These are phyloP conservation scores for Cronartium ribicola DNA, from an alignment of 1,284 basidiomycete species.

Conservation along the genomic window DNA sequence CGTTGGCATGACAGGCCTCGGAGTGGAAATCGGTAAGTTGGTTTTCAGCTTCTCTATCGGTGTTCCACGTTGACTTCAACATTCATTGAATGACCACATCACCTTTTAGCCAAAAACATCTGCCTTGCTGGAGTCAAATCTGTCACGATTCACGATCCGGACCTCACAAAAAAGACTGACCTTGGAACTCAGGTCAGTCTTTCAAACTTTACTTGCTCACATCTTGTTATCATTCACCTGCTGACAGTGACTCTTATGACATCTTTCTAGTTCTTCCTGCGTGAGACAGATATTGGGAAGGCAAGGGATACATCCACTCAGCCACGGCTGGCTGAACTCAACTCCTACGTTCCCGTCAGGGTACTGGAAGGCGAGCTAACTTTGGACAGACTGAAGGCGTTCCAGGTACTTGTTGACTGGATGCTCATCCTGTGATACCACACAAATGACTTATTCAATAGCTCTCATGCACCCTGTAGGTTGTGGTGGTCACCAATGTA, in stretches of 20 bases:
- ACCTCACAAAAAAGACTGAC: constrained; percentile 78
- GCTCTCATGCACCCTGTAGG: constrained; percentile 56
- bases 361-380: constrained; percentile 9
- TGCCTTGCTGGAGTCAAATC: constrained; percentile 95
- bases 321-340: constrained; percentile 88
- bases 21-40: constrained; percentile 83
- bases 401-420: constrained; percentile 21
- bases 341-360: constrained; percentile 85
- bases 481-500: constrained; percentile 79
- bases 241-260: constrained; percentile 40
- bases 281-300: constrained; percentile 79
- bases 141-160: constrained; percentile 91
- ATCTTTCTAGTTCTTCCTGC: constrained; percentile 77
- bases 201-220: constrained; percentile 2
- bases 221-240: constrained; percentile 1
- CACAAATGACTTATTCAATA: constrained; percentile 1
- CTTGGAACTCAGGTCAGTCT: constrained; percentile 77
- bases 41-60: constrained; percentile 18
- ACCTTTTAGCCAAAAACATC: constrained; percentile 83
- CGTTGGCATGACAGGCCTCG: constrained; percentile 86
- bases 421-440: neutral
- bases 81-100: constrained; percentile 7
- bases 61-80: constrained; percentile 17
- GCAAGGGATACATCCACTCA: constrained; percentile 79
- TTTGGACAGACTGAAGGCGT: constrained; percentile 21